These are phyloP conservation scores for Epichloe elymi DNA, from an alignment of 2,329 filamentous ascomycete genomes.

Conservation along the genomic window DNA sequence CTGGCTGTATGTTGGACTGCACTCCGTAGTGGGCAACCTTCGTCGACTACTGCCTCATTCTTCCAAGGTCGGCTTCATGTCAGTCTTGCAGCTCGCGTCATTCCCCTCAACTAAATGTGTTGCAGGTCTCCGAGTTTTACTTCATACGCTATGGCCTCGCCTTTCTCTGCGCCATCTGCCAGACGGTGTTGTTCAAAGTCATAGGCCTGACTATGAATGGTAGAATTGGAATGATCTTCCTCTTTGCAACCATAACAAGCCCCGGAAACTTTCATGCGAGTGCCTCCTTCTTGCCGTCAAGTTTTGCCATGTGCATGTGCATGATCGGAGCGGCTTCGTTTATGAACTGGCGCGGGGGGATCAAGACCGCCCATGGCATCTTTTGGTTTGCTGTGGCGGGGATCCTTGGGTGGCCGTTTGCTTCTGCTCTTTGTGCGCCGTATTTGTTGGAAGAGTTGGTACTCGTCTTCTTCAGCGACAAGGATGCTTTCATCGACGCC, in stretches of 20 bases:
- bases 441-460: slow-evolving; percentile 69
- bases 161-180: slow-evolving; percentile 63
- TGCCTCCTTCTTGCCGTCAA: slow-evolving; percentile 77
- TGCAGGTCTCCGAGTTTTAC: slow-evolving; percentile 65
- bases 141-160: slow-evolving; percentile 66
- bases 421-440: slow-evolving; percentile 66
- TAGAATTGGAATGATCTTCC: slow-evolving; percentile 72
- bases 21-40: slow-evolving; percentile 59
- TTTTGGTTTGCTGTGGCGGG: slow-evolving; percentile 83
- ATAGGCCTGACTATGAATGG: slow-evolving; percentile 67
- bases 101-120: background rate
- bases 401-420: slow-evolving; percentile 89
- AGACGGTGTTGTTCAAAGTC: slow-evolving; percentile 68
- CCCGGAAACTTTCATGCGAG: slow-evolving; percentile 92
- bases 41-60: slow-evolving; percentile 49
- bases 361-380: slow-evolving; percentile 71
- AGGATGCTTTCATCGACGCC: slow-evolving; percentile 45
- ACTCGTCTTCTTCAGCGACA: slow-evolving; percentile 38
- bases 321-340: slow-evolving; percentile 82
- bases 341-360: slow-evolving; percentile 73
- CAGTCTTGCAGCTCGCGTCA: no score
- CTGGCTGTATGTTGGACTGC: slow-evolving; percentile 78
- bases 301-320: slow-evolving; percentile 89
- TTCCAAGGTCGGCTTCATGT: slow-evolving; percentile 33
- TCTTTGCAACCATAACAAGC: slow-evolving; percentile 63